Evolutionary conservation across 495 filamentous ascomycete genomes (phyloP), one percentile per base, ranked within the genome.

Genomic region (Podospora conica): DNA sequence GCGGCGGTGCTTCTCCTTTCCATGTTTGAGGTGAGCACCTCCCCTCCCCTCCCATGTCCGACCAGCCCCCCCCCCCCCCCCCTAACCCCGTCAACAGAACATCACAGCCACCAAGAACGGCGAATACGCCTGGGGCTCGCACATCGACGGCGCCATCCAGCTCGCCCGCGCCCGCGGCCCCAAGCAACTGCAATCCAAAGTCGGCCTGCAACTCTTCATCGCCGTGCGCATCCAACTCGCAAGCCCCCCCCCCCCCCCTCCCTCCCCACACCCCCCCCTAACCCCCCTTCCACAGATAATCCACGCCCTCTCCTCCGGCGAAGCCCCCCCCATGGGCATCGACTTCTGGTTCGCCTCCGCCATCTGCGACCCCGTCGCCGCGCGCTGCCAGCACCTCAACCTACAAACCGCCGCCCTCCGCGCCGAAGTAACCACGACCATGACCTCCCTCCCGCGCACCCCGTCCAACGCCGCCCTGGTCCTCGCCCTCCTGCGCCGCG

Each of bases 1-100:
- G 83, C 86, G 27, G 79, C 86, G 0, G 83, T 90, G 23, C 74
- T 91, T 53, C 70, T 89, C 27, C 75, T 90, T 55, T 85, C 84
- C 0, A 81, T 86, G n/a, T 90, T 86, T 64, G 87, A 90, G 81
- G 86, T 88, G 68, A 53, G 77, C 4, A n/a, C 20, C 20, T 3
- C 55, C 22, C 22, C 27, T 27, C 29, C 11, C 54, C 15, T 9
- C 27, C 23, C 22, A 8, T 28, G 29, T 3, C 33, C 33, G 24
- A 20, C 29, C 24, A 23, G 53, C 29, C 10, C 3, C 1, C 33
- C 24, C 55, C 53, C 68, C 78, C n/a, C n/a, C n/a, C n/a, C n/a
- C n/a, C n/a, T n/a, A n/a, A n/a, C n/a, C n/a, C n/a, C n/a, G n/a
- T n/a, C n/a, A n/a, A n/a, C 21, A 81, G 78, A 83, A 77, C 56